Base-by-base conservation (phyloP, 2,329 filamentous ascomycete species). In the Cadophora sp. region DNA sequence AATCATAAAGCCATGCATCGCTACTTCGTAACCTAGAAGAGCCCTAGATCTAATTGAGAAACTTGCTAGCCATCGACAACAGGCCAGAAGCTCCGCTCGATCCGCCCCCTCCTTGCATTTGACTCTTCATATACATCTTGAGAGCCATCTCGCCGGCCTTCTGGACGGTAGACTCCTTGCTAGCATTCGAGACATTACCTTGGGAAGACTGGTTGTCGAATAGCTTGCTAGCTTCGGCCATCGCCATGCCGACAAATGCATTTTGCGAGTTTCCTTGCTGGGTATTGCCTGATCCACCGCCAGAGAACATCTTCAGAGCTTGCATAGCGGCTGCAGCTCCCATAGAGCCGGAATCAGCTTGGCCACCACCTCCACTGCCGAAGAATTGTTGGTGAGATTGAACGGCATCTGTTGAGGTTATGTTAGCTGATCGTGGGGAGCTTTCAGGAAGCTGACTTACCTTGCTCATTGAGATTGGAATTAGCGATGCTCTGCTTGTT, bases 71-170 rank as follows among this genome's bases (percentile, higher is more conserved):
- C 68, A 91, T 75, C 1, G 87, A 84, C 69, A 83, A 79, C 16
- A 82, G 76, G 58, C 80, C 76, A 27, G 81, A 79, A 14, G 73
- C 70, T 27, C 80, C 62, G 34, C 62, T 53, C 3, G 62, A 64
- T n/a, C 81, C 79, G 43, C 83, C 81, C 71, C 84, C 80, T 24
- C 85, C 86, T 78, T 93, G 86, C 74, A 86, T 89, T 87, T 97
- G 94, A 31, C 60, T 63, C 62, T 64, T 64, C 83, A 97, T 82
- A 80, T 94, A 97, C 88, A 97, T 91, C 86, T 97, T 94, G 75
- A 97, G 80, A 2, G 94, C 94, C 86, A 92, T 91, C 84, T 97
- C 90, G 1, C 89, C 94, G 3, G 94, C 94, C 79, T 89, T 84
- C 77, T 91, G 89, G 58, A 97, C 83, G 61, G 89, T 93, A 59